Conservation (phyloP, 2,329 filamentous ascomycete genomes). For the Cladosporium sp. region DNA sequence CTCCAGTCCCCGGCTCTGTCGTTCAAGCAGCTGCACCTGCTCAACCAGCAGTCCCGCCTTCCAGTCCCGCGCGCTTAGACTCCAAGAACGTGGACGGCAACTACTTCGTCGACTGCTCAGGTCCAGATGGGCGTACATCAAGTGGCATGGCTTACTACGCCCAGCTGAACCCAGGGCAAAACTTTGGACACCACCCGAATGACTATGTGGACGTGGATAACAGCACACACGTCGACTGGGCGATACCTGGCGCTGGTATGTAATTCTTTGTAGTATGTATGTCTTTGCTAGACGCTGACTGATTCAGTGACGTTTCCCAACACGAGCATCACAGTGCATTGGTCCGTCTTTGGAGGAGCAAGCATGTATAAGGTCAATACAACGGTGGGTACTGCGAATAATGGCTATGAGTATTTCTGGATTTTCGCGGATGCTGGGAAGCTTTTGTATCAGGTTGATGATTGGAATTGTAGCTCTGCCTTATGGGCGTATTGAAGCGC, state of each 20-base stretch:
- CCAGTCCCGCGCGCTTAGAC: background rate
- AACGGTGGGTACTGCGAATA: background rate
- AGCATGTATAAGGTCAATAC: background rate
- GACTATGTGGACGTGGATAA: background rate
- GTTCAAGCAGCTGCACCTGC: background rate
- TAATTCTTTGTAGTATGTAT: background rate
- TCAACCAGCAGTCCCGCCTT: background rate
- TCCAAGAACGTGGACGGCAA: background rate
- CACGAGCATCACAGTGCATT: background rate
- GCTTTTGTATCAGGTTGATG: background rate
- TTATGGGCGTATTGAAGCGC: slow-evolving; percentile 4
- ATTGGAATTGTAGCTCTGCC: background rate
- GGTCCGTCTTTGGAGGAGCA: background rate
- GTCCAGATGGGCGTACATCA: background rate
- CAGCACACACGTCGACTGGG: background rate
- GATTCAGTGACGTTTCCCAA: background rate
- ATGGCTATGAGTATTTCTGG: background rate
- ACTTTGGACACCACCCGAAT: background rate
- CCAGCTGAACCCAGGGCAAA: background rate
- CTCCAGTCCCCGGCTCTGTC: background rate
- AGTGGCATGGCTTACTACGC: background rate
- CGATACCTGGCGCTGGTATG: background rate
- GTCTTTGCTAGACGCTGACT: background rate
- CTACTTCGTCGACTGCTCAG: background rate
- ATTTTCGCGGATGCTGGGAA: background rate